Percentiles rank a stretch among this genome's conserved stretches.
These are phyloP conservation scores for Heterobasidion occidentale DNA, from an alignment of 1,284 basidiomycete species.

Conservation along the genomic window DNA sequence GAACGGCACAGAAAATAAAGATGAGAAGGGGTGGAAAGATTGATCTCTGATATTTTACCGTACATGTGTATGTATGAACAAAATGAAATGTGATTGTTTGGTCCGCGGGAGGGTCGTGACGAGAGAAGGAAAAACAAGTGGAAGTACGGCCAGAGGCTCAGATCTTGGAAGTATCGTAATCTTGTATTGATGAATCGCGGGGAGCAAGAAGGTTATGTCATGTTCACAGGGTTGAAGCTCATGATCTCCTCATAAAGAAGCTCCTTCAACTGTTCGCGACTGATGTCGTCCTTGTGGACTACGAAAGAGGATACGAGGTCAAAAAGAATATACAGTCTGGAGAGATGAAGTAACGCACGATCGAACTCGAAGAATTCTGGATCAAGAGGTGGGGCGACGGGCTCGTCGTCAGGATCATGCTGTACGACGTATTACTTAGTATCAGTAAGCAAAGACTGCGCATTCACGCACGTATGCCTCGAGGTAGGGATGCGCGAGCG, in stretches of 20 bases:
- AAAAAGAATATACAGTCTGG: background rate
- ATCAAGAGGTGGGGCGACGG: slow-evolving; percentile 82
- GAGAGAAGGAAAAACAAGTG: no score
- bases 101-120: no score
- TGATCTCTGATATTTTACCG: no score
- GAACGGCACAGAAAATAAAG: no score
- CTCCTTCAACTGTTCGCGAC: slow-evolving; percentile 72
- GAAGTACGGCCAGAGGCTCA: background rate
- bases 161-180: no score
- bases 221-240: slow-evolving; percentile 65
- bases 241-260: slow-evolving; percentile 68
- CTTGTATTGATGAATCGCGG: no score
- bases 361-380: slow-evolving; percentile 95
- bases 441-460: slow-evolving; percentile 6
- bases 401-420: slow-evolving; percentile 93
- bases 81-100: no score
- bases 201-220: slow-evolving; percentile 28
- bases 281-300: slow-evolving; percentile 93
- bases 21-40: no score
- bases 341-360: slow-evolving; percentile 24
- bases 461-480: slow-evolving; percentile 72
- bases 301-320: background rate
- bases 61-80: no score
- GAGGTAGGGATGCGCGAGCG: slow-evolving; percentile 86
- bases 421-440: slow-evolving; percentile 17